Evolutionary conservation across 2,329 filamentous ascomycete genomes (phyloP), one percentile per base, ranked within the genome.

Genomic region (Beauveria rudraprayagi): DNA sequence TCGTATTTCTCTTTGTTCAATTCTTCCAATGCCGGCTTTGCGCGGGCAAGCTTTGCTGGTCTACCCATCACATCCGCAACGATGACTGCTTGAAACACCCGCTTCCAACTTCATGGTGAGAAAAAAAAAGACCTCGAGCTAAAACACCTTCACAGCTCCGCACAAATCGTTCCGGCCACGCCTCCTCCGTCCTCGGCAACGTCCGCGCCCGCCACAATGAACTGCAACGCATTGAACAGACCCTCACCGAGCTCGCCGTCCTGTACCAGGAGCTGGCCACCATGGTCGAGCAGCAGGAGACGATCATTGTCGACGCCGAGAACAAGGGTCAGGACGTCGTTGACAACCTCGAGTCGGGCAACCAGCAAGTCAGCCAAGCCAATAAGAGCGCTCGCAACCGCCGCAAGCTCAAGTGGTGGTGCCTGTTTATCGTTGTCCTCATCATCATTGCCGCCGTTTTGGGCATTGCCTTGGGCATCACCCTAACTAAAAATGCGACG

Each of bases 171-270:
- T 84, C 83, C 50, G 88, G 87, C 61, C 87, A 90, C 70, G 90
- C 89, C 47, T 83, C 81, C 56, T 86, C 86, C 17, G 85, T 91
- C 8, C 84, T 93, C 55, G 89, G 89, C 65, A 88, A 88, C 65
- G 90, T 93, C 44, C 88, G 89, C 66, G 89, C 89, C 43, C 89
- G 90, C 61, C 90, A 93, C 79, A 90, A 89, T 71, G 90, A 93
- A 75, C 86, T 93, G 65, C 84, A 90, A 76, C 85, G 84, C 73
- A 93, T 94, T 67, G 89, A 93, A 74, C 80, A 83, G 71, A 91
- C 88, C 6, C 81, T 93, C 65, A 77, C 78, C 41, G 88, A 93
- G 72, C 82, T 93, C 47, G 81, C 84, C 28, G 71, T 81, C 53
- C 81, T 93, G 67, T 92, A 91, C 78, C 79, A 86, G 66, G 86